A percentile compares a stretch with the other conserved stretches of the same genome.
These are phyloP conservation scores for Malus fusca DNA, from an alignment of 306 rosid species.

Conservation along the genomic window DNA sequence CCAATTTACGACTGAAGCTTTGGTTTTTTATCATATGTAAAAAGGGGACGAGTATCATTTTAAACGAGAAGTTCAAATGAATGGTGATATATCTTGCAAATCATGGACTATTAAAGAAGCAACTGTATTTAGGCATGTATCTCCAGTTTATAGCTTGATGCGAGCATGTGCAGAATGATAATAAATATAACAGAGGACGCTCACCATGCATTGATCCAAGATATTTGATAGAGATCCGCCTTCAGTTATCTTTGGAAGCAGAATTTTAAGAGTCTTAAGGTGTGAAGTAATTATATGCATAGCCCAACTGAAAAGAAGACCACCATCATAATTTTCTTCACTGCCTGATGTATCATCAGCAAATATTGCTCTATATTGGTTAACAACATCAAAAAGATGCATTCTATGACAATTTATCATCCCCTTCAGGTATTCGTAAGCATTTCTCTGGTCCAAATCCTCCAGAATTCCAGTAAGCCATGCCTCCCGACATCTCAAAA, in stretches of 20 bases:
- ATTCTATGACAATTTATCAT: constrained; percentile 87
- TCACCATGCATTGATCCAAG: constrained; percentile 97
- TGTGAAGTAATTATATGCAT: constrained; percentile 93
- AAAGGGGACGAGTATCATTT: neutral
- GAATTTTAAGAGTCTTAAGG: constrained; percentile 66
- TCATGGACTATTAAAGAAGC: neutral
- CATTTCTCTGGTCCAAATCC: constrained; percentile 84
- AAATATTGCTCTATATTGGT: constrained; percentile 97
- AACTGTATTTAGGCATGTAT: neutral
- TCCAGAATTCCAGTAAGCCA: constrained; percentile 96
- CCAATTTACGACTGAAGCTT: neutral
- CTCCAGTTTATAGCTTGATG: neutral
- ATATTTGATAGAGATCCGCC: constrained; percentile 91
- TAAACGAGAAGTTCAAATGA: neutral
- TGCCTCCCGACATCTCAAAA: constrained; percentile 92
- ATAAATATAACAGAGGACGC: constrained; percentile 16
- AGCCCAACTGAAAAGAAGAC: constrained; percentile 98
- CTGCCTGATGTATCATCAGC: constrained; percentile 95
- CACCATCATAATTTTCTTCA: constrained; percentile 94
- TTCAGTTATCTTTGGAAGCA: constrained; percentile 93
- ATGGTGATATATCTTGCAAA: neutral
- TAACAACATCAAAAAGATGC: constrained; percentile 98
- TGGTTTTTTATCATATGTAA: neutral
- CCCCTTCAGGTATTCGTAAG: constrained; percentile 83
- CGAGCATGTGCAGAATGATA: neutral